phyloP scores from a whole-genome alignment of 148 eudicot species.

The Silene conica region DNA sequence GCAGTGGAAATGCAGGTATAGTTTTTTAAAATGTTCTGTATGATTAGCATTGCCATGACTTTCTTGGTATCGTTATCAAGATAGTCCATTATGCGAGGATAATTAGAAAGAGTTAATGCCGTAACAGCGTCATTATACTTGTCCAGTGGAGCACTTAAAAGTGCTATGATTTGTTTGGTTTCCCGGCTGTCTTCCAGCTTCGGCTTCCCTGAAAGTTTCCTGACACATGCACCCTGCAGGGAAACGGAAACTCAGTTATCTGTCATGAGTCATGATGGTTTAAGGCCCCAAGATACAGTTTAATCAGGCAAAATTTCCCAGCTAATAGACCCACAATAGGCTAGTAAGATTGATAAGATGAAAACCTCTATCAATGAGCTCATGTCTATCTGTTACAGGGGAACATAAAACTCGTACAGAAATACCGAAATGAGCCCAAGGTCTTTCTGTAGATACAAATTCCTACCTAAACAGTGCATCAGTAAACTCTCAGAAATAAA shows the following conservation, averaged over 20 bases:
- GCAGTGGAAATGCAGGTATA: conserved; percentile 73
- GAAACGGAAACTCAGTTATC: conserved; percentile 1
- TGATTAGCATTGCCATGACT: conserved; percentile 97
- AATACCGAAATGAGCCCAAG: not conserved
- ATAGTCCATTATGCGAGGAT: conserved; percentile 96
- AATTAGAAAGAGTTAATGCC: conserved; percentile 86
- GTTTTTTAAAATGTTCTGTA: conserved; percentile 83
- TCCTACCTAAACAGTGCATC: not conserved
- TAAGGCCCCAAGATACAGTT: not conserved
- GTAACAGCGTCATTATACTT: conserved; percentile 93
- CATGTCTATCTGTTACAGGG: not conserved
- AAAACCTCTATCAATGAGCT: too few species aligned
- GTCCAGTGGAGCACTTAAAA: conserved; percentile 95
- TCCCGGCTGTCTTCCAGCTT: conserved; percentile 89
- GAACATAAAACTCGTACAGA: not conserved
- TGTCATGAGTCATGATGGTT: not conserved
- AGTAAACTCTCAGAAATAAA: not conserved
- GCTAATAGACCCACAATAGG: not conserved
- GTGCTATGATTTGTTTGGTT: conserved; percentile 96
- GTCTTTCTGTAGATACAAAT: not conserved
- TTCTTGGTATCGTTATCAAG: conserved; percentile 90
- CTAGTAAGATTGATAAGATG: not conserved
- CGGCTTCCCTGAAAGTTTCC: conserved; percentile 74
- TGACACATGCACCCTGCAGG: conserved; percentile 90
- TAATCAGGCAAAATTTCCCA: not conserved